Conservation (phyloP, 768 basidiomycete species). For the Psilocybe tampanensis region DNA sequence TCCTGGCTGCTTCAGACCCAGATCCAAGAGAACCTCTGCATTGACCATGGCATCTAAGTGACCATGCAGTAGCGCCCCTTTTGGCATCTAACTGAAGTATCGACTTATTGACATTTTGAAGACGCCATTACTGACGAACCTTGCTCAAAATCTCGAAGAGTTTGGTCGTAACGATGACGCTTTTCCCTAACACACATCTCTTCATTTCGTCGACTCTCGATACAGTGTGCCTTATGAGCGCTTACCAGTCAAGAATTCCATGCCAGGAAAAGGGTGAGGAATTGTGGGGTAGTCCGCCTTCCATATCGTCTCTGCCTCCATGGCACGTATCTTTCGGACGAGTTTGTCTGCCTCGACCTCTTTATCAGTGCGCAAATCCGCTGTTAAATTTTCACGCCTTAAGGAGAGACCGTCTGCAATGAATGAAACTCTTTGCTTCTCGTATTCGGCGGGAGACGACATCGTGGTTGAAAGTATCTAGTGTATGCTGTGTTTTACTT, state of each 20-base stretch:
- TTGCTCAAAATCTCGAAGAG: constrained; percentile 65
- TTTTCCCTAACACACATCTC: constrained; percentile 42
- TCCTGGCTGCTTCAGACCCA: constrained; percentile 57
- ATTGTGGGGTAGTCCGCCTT: constrained; percentile 49
- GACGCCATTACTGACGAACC: constrained; percentile 31
- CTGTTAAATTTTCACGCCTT: constrained; percentile 47
- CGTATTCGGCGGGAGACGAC: constrained; percentile 29
- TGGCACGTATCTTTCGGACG: constrained; percentile 53
- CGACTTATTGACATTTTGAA: too few species aligned
- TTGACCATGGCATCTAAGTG: constrained; percentile 79
- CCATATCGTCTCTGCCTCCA: constrained; percentile 66
- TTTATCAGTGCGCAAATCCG: constrained; percentile 28
- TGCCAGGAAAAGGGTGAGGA: constrained; percentile 72
- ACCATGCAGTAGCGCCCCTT: constrained; percentile 73
- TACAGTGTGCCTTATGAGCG: neutral
- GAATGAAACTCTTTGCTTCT: constrained; percentile 33
- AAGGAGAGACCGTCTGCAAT: constrained; percentile 49
- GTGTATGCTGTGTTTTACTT: too few species aligned
- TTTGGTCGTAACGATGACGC: constrained; percentile 59
- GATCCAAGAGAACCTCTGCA: constrained; percentile 46
- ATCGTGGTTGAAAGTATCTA: constrained; percentile 1
- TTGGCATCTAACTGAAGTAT: constrained; percentile 68
- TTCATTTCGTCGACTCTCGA: neutral
- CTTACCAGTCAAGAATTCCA: constrained; percentile 75
- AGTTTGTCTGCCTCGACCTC: constrained; percentile 60